Percentiles rank a stretch among this genome's conserved stretches.
These are phyloP conservation scores for Yamadazyma membranifaciens DNA, from an alignment of 1,139 yeast species.

Conservation along the genomic window DNA sequence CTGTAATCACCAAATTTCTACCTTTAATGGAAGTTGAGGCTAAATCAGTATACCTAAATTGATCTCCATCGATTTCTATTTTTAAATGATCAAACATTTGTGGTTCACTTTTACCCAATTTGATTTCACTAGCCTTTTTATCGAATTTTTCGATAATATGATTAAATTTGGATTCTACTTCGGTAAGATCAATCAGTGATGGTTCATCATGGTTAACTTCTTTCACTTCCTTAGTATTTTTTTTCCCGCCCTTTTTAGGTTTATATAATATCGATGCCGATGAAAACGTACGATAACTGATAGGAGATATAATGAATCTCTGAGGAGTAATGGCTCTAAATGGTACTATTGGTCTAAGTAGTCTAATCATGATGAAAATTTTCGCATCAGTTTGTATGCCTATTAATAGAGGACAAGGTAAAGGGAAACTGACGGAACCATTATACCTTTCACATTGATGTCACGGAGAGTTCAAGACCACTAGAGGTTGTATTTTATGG, in stretches of 20 bases:
- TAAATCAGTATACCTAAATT: slow-evolving; percentile 51
- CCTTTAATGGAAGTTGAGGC: slow-evolving; percentile 81
- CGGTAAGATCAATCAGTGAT: slow-evolving; percentile 24
- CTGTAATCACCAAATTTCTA: slow-evolving; percentile 67
- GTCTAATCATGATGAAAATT: slow-evolving; percentile 2
- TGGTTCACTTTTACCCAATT: slow-evolving; percentile 68
- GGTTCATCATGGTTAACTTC: slow-evolving; percentile 1
- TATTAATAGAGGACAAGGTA: too few relatives aligned
- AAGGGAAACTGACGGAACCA: too few relatives aligned
- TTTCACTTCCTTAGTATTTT: not conserved
- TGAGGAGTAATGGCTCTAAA: not conserved
- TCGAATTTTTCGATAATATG: slow-evolving; percentile 51
- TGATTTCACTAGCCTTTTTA: slow-evolving; percentile 58
- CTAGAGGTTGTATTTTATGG: too few relatives aligned
- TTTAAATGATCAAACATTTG: slow-evolving; percentile 60
- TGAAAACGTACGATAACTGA: not conserved
- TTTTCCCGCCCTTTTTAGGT: slow-evolving; percentile 5
- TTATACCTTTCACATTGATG: too few relatives aligned
- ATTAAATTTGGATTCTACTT: slow-evolving; percentile 47
- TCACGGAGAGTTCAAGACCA: too few relatives aligned
- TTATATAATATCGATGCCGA: slow-evolving; percentile 1
- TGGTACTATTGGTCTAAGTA: not conserved
- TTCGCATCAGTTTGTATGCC: too few relatives aligned
- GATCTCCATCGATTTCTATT: slow-evolving; percentile 50
- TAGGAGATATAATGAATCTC: not conserved